Conservation (phyloP, 768 basidiomycete genomes). For the Amanita exitialis region DNA sequence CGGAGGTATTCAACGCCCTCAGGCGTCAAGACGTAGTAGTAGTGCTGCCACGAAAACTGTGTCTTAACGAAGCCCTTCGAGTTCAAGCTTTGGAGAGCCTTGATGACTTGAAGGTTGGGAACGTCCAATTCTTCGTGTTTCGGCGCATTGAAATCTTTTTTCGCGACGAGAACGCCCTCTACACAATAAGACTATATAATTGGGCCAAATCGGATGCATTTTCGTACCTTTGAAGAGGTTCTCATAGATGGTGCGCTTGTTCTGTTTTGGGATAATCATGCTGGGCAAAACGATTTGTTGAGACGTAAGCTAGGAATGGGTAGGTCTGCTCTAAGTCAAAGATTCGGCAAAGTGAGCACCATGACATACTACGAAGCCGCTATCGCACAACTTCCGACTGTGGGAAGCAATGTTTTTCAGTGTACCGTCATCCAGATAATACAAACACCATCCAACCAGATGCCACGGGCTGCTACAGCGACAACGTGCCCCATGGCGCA, state of each 20-base stretch:
- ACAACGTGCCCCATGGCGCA: constrained; percentile 12
- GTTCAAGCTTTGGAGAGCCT: constrained; percentile 60
- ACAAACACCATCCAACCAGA: constrained; percentile 27
- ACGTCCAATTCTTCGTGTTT: constrained; percentile 88
- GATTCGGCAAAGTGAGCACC: background rate
- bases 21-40: constrained; percentile 95
- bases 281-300: constrained; percentile 30
- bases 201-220: background rate
- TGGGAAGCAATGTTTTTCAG: constrained; percentile 12
- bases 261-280: constrained; percentile 97
- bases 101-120: constrained; percentile 62
- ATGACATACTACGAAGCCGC: constrained; percentile 27
- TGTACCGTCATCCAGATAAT: constrained; percentile 24
- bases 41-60: constrained; percentile 99
- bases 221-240: constrained; percentile 96
- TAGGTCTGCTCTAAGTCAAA: constrained; percentile 2
- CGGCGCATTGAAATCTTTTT: constrained; percentile 97
- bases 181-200: background rate
- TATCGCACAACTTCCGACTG: constrained; percentile 31
- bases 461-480: constrained; percentile 15
- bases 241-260: constrained; percentile 96
- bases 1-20: constrained; percentile 97
- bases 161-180: constrained; percentile 99
- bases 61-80: constrained; percentile 91
- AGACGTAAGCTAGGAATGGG: constrained; percentile 19